A percentile compares a stretch with the other conserved stretches of the same genome.
Conservation (phyloP, 73 alveolate genomes). For the Blepharisma japonicum region DNA sequence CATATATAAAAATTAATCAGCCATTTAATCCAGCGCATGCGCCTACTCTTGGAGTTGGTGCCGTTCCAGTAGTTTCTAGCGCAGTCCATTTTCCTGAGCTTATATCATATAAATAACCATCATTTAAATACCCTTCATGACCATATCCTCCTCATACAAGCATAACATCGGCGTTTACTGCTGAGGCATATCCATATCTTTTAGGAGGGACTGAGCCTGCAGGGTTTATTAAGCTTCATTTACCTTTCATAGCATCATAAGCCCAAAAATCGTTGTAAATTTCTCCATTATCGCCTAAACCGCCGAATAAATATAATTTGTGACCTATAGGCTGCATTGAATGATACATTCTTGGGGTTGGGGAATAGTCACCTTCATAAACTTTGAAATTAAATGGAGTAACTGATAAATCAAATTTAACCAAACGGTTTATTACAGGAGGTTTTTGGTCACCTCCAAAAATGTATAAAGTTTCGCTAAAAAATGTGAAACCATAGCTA, state of each 20-base stretch:
- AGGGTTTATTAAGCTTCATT: not conserved
- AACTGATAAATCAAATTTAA: not conserved
- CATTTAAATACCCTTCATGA: not conserved
- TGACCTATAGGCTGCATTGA: not conserved
- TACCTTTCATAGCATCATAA: not conserved
- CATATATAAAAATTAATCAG: not conserved
- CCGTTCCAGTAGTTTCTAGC: not conserved
- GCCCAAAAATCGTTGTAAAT: not conserved
- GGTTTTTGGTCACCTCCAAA: not conserved
- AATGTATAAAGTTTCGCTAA: not conserved
- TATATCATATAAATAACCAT: not conserved
- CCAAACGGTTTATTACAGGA: not conserved
- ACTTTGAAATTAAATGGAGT: not conserved
- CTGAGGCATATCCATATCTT: not conserved
- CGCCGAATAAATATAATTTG: not conserved
- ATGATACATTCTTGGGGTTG: conserved; percentile 8
- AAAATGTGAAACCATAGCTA: not conserved
- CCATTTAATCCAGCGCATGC: not conserved
- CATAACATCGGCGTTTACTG: not conserved
- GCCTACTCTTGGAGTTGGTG: not conserved
- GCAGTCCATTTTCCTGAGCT: not conserved
- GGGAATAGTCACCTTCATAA: not conserved
- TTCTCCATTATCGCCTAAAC: not conserved
- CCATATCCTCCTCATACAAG: not conserved
- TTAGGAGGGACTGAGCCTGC: not conserved